Evolutionary conservation across 164 flowering plant genomes (phyloP).

Genomic region (Saururus chinensis): DNA sequence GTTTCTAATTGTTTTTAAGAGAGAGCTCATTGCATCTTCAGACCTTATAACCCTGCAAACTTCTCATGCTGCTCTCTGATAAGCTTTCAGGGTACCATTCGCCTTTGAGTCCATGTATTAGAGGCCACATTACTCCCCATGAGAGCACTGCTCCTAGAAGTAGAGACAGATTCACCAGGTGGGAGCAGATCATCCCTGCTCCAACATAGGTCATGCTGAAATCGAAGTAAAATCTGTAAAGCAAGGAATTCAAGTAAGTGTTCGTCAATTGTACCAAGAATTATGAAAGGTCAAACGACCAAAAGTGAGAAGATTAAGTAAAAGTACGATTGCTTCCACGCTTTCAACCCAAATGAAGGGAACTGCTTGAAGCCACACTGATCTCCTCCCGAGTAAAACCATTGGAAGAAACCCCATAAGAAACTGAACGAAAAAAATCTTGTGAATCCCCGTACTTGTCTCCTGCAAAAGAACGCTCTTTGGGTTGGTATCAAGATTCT

Average conservation of each 20-base stretch:
- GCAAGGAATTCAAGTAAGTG: neutral
- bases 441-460: constrained; percentile 18
- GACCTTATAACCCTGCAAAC: constrained; percentile 3
- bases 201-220: constrained; percentile 76
- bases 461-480: constrained; percentile 6
- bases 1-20: too few species aligned
- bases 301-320: neutral
- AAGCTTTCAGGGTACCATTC: constrained; percentile 56
- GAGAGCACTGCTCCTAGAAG: constrained; percentile 85
- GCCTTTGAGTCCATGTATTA: constrained; percentile 53
- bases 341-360: constrained; percentile 21
- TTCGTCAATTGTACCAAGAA: neutral
- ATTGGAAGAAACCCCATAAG: constrained; percentile 20
- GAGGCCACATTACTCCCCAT: constrained; percentile 96
- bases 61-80: constrained; percentile 26
- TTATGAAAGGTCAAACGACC: neutral
- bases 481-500: neutral
- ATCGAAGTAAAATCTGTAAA: constrained; percentile 72
- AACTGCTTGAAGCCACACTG: constrained; percentile 19
- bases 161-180: constrained; percentile 74
- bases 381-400: constrained; percentile 22
- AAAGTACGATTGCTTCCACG: constrained; percentile 5
- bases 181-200: constrained; percentile 91
- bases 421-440: constrained; percentile 19
- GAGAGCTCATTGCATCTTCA: neutral